A percentile compares a stretch with the other conserved stretches of the same genome.
phyloP scores from a whole-genome alignment of 306 rosid species.

The Glycine soja region DNA sequence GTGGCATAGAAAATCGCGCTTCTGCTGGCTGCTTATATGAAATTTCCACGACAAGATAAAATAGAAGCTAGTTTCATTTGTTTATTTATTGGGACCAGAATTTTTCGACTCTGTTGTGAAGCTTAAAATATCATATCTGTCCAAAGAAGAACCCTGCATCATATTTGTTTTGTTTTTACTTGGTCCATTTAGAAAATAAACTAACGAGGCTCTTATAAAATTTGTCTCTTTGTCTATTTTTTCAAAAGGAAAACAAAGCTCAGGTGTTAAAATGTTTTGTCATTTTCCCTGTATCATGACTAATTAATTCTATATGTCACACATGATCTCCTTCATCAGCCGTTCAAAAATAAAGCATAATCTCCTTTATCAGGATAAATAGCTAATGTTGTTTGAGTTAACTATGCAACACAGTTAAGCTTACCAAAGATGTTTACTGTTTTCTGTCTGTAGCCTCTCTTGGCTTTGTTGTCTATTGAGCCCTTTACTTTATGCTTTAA shows the following conservation, averaged over 20 bases:
- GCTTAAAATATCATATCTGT: conserved; percentile 49
- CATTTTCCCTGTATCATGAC: conserved; percentile 28
- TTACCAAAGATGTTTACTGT: conserved; percentile 3
- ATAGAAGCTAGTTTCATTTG: conserved; percentile 82
- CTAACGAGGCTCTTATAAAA: conserved; percentile 14
- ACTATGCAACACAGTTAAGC: not conserved
- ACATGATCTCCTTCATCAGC: conserved; percentile 17
- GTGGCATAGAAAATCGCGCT: conserved; percentile 53
- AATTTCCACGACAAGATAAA: conserved; percentile 64
- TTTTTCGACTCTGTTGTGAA: conserved; percentile 45
- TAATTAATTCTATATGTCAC: not conserved
- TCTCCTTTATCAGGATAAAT: conserved; percentile 2
- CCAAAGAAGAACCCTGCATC: conserved; percentile 56
- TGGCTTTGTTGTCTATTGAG: not conserved
- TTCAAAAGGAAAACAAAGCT: conserved; percentile 11
- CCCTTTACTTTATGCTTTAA: not conserved
- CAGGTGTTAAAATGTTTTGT: conserved; percentile 26
- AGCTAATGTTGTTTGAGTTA: conserved; percentile 26
- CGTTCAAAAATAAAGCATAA: no score
- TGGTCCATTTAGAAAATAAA: no score
- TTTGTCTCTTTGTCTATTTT: conserved; percentile 18
- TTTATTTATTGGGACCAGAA: conserved; percentile 57
- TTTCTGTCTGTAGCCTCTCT: conserved; percentile 14
- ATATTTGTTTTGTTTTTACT: conserved; percentile 48
- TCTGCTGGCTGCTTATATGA: conserved; percentile 45